These are phyloP conservation scores for Monotropa hypopitys DNA, from an alignment of 179 eudicot species.

Conservation along the genomic window DNA sequence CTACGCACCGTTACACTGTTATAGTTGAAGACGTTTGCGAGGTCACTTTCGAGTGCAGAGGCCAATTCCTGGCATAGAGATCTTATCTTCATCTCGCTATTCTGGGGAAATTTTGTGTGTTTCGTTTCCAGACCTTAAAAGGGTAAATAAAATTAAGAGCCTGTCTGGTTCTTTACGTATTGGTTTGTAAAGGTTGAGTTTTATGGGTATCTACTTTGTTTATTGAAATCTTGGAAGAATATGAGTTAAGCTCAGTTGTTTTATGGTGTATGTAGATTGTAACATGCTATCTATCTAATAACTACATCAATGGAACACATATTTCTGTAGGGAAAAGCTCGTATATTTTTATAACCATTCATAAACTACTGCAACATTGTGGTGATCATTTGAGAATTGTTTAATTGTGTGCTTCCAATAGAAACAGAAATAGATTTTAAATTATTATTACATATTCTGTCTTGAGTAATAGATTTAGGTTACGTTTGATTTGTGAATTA, in stretches of 20 bases:
- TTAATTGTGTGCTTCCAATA: too few relatives aligned
- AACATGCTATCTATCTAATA: not conserved
- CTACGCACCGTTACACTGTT: conserved; percentile 34
- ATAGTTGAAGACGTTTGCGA: conserved; percentile 25
- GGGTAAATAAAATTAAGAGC: not conserved
- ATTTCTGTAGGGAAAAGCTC: too few relatives aligned
- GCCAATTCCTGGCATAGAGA: not conserved
- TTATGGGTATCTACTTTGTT: not conserved
- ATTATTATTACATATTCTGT: too few relatives aligned
- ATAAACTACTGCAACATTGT: too few relatives aligned
- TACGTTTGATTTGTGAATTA: too few relatives aligned
- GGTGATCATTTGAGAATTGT: too few relatives aligned
- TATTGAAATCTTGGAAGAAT: not conserved
- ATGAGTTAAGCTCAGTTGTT: too few relatives aligned
- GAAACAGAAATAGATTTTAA: too few relatives aligned
- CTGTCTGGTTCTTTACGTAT: not conserved
- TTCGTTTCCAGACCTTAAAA: not conserved
- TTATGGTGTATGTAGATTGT: too few relatives aligned
- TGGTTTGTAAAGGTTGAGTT: not conserved
- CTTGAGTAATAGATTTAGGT: too few relatives aligned
- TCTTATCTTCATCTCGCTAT: not conserved
- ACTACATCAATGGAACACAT: not conserved
- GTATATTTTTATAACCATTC: too few relatives aligned
- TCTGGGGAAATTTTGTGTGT: not conserved
- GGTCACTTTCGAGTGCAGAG: conserved; percentile 28